Evolutionary conservation across 441 rosid genomes (phyloP), one percentile per base, ranked within the genome.

Genomic region (Erysimum pusillum): DNA sequence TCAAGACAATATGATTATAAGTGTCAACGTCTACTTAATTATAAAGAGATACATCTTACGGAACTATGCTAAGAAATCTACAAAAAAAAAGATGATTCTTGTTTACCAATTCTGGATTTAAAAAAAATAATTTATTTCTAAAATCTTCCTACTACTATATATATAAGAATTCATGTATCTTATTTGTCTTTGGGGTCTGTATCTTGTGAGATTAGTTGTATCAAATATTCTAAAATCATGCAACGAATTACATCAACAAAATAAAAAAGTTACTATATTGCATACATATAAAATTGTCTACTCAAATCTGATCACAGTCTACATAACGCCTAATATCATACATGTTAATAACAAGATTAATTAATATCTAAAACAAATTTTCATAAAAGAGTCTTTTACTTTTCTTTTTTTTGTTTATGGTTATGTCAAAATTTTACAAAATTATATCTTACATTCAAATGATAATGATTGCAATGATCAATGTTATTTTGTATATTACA

Each of bases 201-300:
- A 63, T 65, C 57, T 65, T 46, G 69, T 63, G 44, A 65, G 57
- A 41, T 65, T 46, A 46, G 31, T 17, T 46, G 38, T 63, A 63
- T 31, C 34, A 57, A 17, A 3, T 60, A 36, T 36, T 36, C 64
- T 60, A 17, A 10, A 60, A 60, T 42, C n/a, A 36, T 60, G 41
- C 45, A 59, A 57, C n/a, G 28, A 60, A 60, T 36, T 60, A 34
- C 22, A 32, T 14, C 39, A 57, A 17, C 11, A 34, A 20, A 9
- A 2, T 15, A 46, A 45, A 7, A 45, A n/a, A 14, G 15, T 8
- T n/a, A 45, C 14, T n/a, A 45, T 45, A 7, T 45, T 1, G 7
- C 18, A 45, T 1, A 2, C 2, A n/a, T 22, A 46, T 46, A n/a
- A 46, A n/a, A 14, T 6, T 45, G 17, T 13, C 48, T 44, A 44